Base-by-base conservation (phyloP, 805 yeast species). In the Candida sakaeoensis region DNA sequence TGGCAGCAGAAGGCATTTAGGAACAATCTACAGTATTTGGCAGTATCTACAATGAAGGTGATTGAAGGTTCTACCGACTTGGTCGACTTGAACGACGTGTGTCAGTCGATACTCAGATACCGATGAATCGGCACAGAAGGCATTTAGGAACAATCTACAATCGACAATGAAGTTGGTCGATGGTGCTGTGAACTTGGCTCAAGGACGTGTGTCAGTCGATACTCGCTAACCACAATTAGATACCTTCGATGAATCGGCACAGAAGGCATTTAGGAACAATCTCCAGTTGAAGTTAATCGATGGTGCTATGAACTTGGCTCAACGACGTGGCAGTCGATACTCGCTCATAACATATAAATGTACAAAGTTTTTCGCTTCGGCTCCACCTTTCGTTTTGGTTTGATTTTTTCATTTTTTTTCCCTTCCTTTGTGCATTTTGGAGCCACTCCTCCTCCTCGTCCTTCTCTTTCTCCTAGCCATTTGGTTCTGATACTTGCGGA, bases 21-120 rank as follows among this genome's bases (percentile, higher is more conserved):
- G 22, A 15, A 66, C 43, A 66, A 66, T 45, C 37, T 60, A 16
- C 53, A 53, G 6, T n/a, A n/a, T n/a, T n/a, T n/a, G n/a, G n/a
- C n/a, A n/a, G n/a, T n/a, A 42, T 38, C 55, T 5, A 45, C 54
- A 2, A 15, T 40, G 6, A 29, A 36, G 8, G 36, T 41, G 9
- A 29, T 43, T 17, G 26, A 37, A 12, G 35, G 23, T 16, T 16
- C 12, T 30, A 24, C 22, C n/a, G 10, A 16, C 12, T 21, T 21
- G 9, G 9, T 21, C n/a, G n/a, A n/a, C n/a, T n/a, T 21, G 24
- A 21, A 21, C 6, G 9, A 4, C 22, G 23, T n/a, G 3, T 26
- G 36, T 21, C 24, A 21, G 9, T 21, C 33, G 4, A 17, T n/a
- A 36, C n/a, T n/a, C n/a, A n/a, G n/a, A n/a, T n/a, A n/a, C n/a